Percentiles rank a stretch among this genome's conserved stretches.
phyloP scores from a whole-genome alignment of 2,329 filamentous ascomycete species.

The Colletotrichum tanaceti region DNA sequence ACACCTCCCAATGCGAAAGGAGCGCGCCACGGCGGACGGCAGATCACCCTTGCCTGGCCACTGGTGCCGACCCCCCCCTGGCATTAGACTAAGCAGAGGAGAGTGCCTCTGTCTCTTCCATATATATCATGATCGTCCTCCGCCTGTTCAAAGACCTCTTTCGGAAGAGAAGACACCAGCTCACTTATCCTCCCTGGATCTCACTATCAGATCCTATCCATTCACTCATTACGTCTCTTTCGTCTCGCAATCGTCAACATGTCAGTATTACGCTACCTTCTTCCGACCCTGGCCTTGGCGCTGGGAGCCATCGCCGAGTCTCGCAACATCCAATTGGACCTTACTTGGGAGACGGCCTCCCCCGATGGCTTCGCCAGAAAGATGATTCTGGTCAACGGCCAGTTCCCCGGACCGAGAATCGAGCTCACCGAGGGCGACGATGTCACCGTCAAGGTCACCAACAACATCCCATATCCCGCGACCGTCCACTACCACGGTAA shows the following conservation, averaged over 20 bases:
- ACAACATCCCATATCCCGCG: slow-evolving; percentile 59
- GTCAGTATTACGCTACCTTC: slow-evolving; percentile 38
- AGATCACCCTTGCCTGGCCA: slow-evolving; percentile 26
- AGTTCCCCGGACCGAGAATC: slow-evolving; percentile 71
- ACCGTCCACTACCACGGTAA: slow-evolving; percentile 63
- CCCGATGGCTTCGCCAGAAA: slow-evolving; percentile 59
- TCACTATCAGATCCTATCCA: slow-evolving; percentile 38
- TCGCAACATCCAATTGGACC: slow-evolving; percentile 44
- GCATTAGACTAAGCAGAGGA: slow-evolving; percentile 20
- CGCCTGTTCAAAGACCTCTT: background rate
- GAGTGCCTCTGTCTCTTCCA: slow-evolving; percentile 33
- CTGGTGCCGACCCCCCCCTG: slow-evolving; percentile 15
- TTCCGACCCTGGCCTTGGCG: slow-evolving; percentile 38
- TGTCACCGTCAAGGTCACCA: slow-evolving; percentile 58
- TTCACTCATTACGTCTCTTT: slow-evolving; percentile 36
- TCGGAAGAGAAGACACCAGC: slow-evolving; percentile 28
- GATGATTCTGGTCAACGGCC: slow-evolving; percentile 67
- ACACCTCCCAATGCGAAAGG: slow-evolving; percentile 32
- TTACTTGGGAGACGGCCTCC: slow-evolving; percentile 53
- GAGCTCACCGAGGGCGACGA: slow-evolving; percentile 64
- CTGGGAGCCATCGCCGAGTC: slow-evolving; percentile 37
- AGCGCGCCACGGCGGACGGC: slow-evolving; percentile 36
- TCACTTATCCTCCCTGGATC: slow-evolving; percentile 27
- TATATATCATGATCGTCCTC: slow-evolving; percentile 41
- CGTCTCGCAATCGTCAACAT: slow-evolving; percentile 31